These are phyloP conservation scores for Ananas comosus DNA, from an alignment of 176 grass and related monocot species.

Conservation along the genomic window DNA sequence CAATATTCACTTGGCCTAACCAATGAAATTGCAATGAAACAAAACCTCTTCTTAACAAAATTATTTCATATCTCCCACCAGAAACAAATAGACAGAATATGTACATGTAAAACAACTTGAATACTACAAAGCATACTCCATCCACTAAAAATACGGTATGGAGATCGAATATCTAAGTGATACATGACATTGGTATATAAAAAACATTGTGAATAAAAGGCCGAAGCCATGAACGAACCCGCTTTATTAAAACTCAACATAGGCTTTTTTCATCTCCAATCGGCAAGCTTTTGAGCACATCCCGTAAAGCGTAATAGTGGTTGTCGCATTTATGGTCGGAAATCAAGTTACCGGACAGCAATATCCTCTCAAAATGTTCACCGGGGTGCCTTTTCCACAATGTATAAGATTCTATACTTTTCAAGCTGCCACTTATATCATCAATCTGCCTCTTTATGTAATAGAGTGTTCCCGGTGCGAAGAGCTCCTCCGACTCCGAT, in stretches of 20 bases:
- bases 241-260: not conserved
- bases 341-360: conserved; percentile 64
- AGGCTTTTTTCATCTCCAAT: conserved; percentile 6
- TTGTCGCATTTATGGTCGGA: conserved; percentile 93
- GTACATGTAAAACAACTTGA: not conserved
- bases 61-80: no score
- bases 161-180: not conserved
- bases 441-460: conserved; percentile 68
- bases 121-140: conserved; percentile 11
- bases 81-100: not conserved
- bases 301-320: conserved; percentile 60
- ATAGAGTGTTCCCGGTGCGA: conserved; percentile 59
- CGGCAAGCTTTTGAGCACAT: conserved; percentile 70
- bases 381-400: conserved; percentile 73
- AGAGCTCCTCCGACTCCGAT: conserved; percentile 58
- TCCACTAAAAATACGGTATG: conserved; percentile 5
- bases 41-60: no score
- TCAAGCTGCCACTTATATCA: conserved; percentile 14
- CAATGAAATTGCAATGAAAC: no score
- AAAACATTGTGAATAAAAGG: not conserved
- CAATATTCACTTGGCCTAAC: no score
- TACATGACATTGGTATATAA: no score
- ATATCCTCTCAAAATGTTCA: conserved; percentile 72
- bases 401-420: conserved; percentile 46
- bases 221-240: not conserved